Conservation (phyloP, 2,329 filamentous ascomycete species). For the Cladosporium cucumerinum region DNA sequence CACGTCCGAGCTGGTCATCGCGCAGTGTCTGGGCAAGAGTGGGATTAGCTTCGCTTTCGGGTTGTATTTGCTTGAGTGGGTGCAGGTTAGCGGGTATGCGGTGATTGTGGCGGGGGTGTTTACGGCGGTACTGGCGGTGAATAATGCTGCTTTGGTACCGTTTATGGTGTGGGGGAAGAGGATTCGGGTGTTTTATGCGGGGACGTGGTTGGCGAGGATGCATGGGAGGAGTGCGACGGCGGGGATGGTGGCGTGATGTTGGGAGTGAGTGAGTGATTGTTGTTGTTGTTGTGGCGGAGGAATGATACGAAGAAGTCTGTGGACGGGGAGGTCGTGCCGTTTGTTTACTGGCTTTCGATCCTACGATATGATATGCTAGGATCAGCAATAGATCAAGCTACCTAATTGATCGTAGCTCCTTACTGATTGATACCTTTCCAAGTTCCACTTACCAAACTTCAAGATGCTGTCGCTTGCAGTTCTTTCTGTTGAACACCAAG, state of each 20-base stretch:
- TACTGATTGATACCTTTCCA: not conserved
- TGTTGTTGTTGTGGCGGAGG: no score
- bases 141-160: conserved; percentile 34
- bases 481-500: no score
- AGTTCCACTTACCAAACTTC: not conserved
- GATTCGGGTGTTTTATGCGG: conserved; percentile 31
- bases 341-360: no score
- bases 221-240: conserved; percentile 27
- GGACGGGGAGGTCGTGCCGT: no score
- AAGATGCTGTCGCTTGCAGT: no score
- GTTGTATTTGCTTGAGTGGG: conserved; percentile 38
- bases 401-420: not conserved
- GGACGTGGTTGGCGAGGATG: conserved; percentile 34
- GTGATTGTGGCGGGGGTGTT: conserved; percentile 38
- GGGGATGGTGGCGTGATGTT: conserved; percentile 21
- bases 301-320: no score
- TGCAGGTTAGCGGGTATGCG: conserved; percentile 33
- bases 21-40: conserved; percentile 38
- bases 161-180: conserved; percentile 38
- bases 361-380: not conserved
- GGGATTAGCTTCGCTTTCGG: conserved; percentile 35
- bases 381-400: not conserved
- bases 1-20: conserved; percentile 59
- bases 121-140: conserved; percentile 32
- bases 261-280: not conserved